Percentiles rank a stretch among this genome's conserved stretches.
Evolutionary conservation across 164 flowering plant genomes (phyloP).

Genomic region (Tinospora cordifolia): DNA sequence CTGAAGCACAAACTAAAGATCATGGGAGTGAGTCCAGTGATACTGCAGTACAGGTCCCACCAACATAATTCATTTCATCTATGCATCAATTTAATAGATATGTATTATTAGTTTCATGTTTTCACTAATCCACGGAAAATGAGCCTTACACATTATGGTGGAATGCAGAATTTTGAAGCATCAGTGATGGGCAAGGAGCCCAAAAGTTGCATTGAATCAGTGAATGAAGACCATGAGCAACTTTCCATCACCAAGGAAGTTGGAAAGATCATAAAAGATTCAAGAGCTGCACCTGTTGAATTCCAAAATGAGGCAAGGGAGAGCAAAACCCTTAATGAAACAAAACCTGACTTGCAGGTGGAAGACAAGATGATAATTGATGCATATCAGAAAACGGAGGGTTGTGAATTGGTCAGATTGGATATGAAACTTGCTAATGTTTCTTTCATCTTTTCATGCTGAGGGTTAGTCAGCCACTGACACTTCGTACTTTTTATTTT

Average conservation of each 20-base stretch:
- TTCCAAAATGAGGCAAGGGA: slow-evolving; percentile 16
- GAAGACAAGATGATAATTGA: slow-evolving; percentile 12
- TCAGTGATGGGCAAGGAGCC: slow-evolving; percentile 9
- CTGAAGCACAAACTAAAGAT: slow-evolving; percentile 1
- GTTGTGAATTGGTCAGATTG: slow-evolving; percentile 20
- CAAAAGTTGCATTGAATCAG: slow-evolving; percentile 14
- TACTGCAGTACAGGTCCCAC: slow-evolving; percentile 18
- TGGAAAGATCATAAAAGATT: slow-evolving; percentile 9
- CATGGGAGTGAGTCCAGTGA: neutral
- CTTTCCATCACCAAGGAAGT: slow-evolving; percentile 8
- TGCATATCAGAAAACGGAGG: slow-evolving; percentile 16
- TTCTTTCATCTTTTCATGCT: neutral
- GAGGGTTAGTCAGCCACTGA: neutral
- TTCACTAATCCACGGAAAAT: neutral
- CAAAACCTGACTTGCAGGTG: neutral
- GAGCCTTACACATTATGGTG: neutral
- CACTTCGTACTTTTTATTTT: neutral
- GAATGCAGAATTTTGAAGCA: slow-evolving; percentile 20
- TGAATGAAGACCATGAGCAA: slow-evolving; percentile 10
- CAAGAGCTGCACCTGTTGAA: slow-evolving; percentile 4
- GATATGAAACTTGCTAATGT: slow-evolving; percentile 5
- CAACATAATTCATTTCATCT: neutral
- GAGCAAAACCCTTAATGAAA: slow-evolving; percentile 7
- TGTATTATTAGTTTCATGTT: neutral
- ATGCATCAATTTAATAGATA: slow-evolving; percentile 6